Percentiles rank a stretch among this genome's conserved stretches.
Evolutionary conservation across 345 rosid genomes (phyloP).

Genomic region (Sisymbrium altissimum): DNA sequence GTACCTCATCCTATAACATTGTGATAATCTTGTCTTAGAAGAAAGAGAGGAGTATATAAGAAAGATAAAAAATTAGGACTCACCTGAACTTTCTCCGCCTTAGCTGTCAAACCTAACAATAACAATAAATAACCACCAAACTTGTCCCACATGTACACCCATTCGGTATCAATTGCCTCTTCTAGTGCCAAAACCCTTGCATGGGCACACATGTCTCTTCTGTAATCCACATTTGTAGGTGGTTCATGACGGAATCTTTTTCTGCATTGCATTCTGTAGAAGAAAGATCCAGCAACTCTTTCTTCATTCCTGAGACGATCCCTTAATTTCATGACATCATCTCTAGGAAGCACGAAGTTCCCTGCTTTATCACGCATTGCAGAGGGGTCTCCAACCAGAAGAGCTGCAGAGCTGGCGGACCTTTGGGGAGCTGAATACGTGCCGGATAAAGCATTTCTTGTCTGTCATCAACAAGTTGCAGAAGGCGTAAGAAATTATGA

Average conservation of each 20-base stretch:
- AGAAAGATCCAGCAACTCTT: constrained; percentile 70
- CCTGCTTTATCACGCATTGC: constrained; percentile 94
- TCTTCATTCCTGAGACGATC: constrained; percentile 98
- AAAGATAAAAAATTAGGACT: constrained; percentile 20
- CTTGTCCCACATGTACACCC: constrained; percentile 99
- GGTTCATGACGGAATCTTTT: constrained; percentile 57
- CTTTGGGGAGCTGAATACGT: constrained; percentile 99
- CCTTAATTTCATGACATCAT: constrained; percentile 94
- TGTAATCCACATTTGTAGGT: constrained; percentile 60
- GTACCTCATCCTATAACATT: constrained; percentile 83
- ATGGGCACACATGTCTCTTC: constrained; percentile 99
- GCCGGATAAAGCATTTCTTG: constrained; percentile 97
- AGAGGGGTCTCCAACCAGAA: constrained; percentile 94
- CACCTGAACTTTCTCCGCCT: constrained; percentile 98
- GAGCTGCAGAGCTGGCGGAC: constrained; percentile 99
- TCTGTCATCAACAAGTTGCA: constrained; percentile 47
- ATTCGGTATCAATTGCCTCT: constrained; percentile 99
- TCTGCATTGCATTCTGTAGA: constrained; percentile 58
- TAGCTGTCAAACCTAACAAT: constrained; percentile 94
- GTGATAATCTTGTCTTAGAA: background rate
- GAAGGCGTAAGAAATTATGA: constrained; percentile 1
- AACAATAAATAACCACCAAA: constrained; percentile 97
- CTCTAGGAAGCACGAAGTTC: constrained; percentile 96
- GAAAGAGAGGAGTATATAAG: constrained; percentile 13
- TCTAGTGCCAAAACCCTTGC: constrained; percentile 96